Base-by-base conservation (phyloP, 2,329 filamentous ascomycete species). In the Colletotrichum brevisporum region DNA sequence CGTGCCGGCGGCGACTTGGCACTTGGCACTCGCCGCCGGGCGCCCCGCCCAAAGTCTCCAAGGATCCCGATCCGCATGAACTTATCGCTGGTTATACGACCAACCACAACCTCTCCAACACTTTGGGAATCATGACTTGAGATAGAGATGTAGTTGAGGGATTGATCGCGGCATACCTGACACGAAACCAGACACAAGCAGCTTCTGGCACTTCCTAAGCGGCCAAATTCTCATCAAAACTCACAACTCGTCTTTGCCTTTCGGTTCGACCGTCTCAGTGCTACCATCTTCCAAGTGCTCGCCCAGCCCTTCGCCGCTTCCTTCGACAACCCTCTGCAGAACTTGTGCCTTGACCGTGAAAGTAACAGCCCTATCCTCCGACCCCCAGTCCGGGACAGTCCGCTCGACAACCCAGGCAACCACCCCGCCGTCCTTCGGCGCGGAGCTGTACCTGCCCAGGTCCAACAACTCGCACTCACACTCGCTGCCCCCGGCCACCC, bases 401-500 rank as follows among this genome's bases (percentile, higher is more conserved):
- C 73, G 73, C 39, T 75, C 71, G 26, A 73, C 60, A 1, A 74
- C 53, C 78, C 78, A 80, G 13, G 71, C 75, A 24, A 78, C 67
- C 9, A 80, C 75, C 3, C 72, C 71, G 18, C 73, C 77, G 24
- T 74, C 74, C 13, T 57, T 71, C 2, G 76, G 73, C 18, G 63
- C 63, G 4, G 73, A 54, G n/a, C 70, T 72, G 71, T 80, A 80
- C 52, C 74, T 77, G 52, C 67, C 63, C 47, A 80, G 63, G 61
- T 79, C 74, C 43, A 71, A 62, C 51, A 80, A 63, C 51, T 73
- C 70, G 83, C 83, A 82, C 67, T 82, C 78, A 73, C 85, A 87
- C 31, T 77, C 74, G 47, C 78, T 83, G 6, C 71, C 72, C 66
- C 80, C 81, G 1, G 84, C 84, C 1, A 84, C 80, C 83, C 84